phyloP scores from a whole-genome alignment of 2,329 filamentous ascomycete genomes.

The Alternaria gaisen region DNA sequence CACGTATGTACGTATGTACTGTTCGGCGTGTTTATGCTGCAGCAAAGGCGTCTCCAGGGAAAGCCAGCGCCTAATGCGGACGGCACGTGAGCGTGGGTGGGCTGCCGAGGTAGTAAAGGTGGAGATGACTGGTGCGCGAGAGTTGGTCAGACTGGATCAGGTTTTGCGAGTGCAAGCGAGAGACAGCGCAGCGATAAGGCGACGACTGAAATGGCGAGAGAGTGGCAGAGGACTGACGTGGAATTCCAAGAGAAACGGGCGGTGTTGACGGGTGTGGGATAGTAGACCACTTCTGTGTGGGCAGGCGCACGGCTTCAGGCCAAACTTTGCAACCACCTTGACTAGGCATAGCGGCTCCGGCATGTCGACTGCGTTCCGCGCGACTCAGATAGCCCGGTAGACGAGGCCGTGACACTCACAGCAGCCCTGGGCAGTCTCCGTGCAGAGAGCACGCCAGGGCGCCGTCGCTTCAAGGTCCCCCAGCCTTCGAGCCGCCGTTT shows the following conservation, averaged over 20 bases:
- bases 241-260: constrained; percentile 28
- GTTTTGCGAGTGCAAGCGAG: constrained; percentile 9
- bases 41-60: constrained; percentile 20
- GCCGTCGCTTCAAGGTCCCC: constrained; percentile 27
- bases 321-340: background rate
- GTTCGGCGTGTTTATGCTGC: constrained; percentile 40
- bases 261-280: constrained; percentile 35
- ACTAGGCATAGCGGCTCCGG: constrained; percentile 21
- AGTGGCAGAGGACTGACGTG: constrained; percentile 30
- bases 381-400: constrained; percentile 28
- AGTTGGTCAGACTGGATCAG: constrained; percentile 8
- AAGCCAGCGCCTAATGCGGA: constrained; percentile 42
- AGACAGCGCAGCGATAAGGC: constrained; percentile 13
- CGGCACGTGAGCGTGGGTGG: constrained; percentile 42
- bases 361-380: constrained; percentile 31
- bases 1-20: constrained; percentile 50
- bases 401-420: constrained; percentile 25
- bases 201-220: constrained; percentile 3
- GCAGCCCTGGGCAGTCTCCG: constrained; percentile 13
- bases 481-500: constrained; percentile 28
- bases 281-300: constrained; percentile 38
- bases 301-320: constrained; percentile 28
- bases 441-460: constrained; percentile 11
- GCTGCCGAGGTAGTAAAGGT: constrained; percentile 27
- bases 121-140: constrained; percentile 24